Conservation (phyloP, 2,329 filamentous ascomycete genomes). For the Bisporella sp. region DNA sequence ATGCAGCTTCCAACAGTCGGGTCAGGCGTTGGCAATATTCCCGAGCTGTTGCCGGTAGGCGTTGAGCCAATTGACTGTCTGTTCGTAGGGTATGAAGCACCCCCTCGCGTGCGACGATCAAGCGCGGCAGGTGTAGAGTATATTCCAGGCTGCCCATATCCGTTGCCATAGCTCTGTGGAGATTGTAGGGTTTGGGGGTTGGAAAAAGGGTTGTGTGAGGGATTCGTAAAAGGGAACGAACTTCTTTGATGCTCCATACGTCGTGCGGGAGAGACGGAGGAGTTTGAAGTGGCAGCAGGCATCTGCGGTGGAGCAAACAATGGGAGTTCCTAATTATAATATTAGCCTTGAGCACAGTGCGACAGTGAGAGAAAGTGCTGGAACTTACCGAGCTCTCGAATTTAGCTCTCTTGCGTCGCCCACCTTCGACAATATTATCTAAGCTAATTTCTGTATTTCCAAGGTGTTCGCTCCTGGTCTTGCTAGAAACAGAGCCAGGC, state of each 20-base stretch:
- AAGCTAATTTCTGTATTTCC: conserved; percentile 96
- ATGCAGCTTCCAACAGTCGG: conserved; percentile 97
- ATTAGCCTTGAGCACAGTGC: conserved; percentile 13
- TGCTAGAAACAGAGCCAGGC: conserved; percentile 68
- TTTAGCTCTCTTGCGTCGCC: conserved; percentile 89
- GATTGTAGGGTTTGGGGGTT: conserved; percentile 75
- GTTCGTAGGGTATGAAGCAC: conserved; percentile 45
- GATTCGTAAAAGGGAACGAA: conserved; percentile 67
- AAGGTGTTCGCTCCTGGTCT: conserved; percentile 73
- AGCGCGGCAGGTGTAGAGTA: conserved; percentile 61
- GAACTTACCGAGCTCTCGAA: conserved; percentile 90
- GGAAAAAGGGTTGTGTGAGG: conserved; percentile 72
- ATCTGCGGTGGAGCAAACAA: conserved; percentile 92
- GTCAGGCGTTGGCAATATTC: conserved; percentile 84
- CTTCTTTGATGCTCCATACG: conserved; percentile 66
- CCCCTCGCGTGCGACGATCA: conserved; percentile 59
- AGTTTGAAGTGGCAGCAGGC: conserved; percentile 89
- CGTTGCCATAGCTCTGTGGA: conserved; percentile 65
- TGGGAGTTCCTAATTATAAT: conserved; percentile 69
- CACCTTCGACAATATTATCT: conserved; percentile 96
- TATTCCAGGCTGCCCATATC: conserved; percentile 45
- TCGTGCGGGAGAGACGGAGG: conserved; percentile 89
- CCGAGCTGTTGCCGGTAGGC: conserved; percentile 38
- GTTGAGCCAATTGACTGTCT: conserved; percentile 33
- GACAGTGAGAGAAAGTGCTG: not conserved